Percentiles rank a stretch among this genome's conserved stretches.
These are phyloP conservation scores for Nigrospora sphaerica DNA, from an alignment of 2,329 filamentous ascomycete species.

Conservation along the genomic window DNA sequence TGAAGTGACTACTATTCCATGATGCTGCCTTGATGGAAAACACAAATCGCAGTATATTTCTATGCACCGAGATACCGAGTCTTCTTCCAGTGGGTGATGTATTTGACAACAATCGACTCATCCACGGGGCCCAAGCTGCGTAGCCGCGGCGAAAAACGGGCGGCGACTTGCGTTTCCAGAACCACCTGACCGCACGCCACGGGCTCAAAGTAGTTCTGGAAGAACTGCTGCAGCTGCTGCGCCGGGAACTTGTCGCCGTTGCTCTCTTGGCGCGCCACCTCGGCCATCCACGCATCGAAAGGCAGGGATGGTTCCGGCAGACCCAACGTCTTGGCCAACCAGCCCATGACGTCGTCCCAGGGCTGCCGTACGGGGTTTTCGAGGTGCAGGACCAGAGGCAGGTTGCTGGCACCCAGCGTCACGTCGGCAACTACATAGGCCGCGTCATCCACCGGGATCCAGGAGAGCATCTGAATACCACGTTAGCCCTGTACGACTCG, in stretches of 20 bases:
- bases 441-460: not conserved
- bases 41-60: too few species aligned
- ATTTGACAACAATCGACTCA: not conserved
- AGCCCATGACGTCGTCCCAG: not conserved
- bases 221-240: slow-evolving; percentile 9
- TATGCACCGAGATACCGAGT: not conserved
- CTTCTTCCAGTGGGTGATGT: not conserved
- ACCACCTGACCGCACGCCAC: slow-evolving; percentile 9
- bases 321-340: not conserved
- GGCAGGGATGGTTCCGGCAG: not conserved
- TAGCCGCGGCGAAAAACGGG: slow-evolving; percentile 5
- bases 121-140: not conserved
- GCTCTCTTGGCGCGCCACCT: slow-evolving; percentile 5
- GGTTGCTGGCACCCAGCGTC: not conserved
- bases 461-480: not conserved
- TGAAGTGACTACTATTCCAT: too few species aligned
- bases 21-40: too few species aligned
- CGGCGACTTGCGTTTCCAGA: slow-evolving; percentile 9
- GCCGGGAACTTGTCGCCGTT: slow-evolving; percentile 10
- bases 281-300: not conserved
- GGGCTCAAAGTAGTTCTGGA: slow-evolving; percentile 6
- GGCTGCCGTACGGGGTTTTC: not conserved
- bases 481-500: not conserved
- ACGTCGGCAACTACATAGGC: not conserved
- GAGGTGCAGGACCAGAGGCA: not conserved